Base-by-base conservation (phyloP, 2,329 filamentous ascomycete species). In the Alternaria novae-zelandiae region DNA sequence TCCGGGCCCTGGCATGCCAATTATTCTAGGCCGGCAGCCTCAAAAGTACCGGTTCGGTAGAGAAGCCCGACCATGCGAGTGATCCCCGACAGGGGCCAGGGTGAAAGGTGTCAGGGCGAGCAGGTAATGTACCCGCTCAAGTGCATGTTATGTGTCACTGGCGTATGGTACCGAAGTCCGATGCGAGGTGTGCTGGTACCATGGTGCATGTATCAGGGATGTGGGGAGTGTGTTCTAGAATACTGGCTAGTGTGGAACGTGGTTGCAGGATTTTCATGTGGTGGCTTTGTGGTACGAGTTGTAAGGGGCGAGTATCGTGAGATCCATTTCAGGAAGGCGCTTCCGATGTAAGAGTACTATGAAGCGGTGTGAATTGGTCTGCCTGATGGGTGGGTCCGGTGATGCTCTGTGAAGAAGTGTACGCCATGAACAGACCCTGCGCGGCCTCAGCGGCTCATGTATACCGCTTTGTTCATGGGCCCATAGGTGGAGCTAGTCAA, bases 1-100 rank as follows among this genome's bases (percentile, higher is more conserved):
- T 66, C 65, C 25, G 21, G 8, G 51, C 59, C 63, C 17, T 64
- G 36, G 36, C 36, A 41, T 41, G 36, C 36, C 36, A 41, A 41
- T 41, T 41, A 41, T 41, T 41, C 36, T 41, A 41, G 36, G 36
- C 36, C 36, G 36, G 36, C 15, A 41, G 36, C 36, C 9, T 41
- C 9, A 23, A 26, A 55, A 63, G 43, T 69, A 53, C 49, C 49
- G 49, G 49, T 25, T 41, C 49, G 30, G 49, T 10, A 21, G 28
- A 32, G 17, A 36, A 47, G 49, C 43, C n/a, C 32, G 30, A 25
- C 30, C 26, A 32, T 50, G 54, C 54, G 26, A 41, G 44, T 57
- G 54, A 57, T 57, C 32, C 23, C 36, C 25, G 21, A 46, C 41
- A 43, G 36, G 36, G 15, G 15, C 36, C 21, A 15, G 53, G 36